Evolutionary conservation across 495 filamentous ascomycete species (phyloP).

Genomic region (Podospora bellae-mahoneyi): DNA sequence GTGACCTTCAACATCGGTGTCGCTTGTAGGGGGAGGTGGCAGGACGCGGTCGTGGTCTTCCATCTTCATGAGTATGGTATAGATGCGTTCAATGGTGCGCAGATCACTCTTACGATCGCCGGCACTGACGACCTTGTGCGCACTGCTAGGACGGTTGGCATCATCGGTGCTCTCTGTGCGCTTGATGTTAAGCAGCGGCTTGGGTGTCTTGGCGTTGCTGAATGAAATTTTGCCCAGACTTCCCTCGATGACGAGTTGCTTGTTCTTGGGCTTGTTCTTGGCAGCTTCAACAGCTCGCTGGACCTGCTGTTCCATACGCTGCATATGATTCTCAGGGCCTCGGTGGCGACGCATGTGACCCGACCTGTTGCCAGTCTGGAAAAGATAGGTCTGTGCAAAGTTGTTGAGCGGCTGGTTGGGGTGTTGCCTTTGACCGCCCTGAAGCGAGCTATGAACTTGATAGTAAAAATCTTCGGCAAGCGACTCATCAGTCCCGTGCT

Average conservation of each 20-base stretch:
- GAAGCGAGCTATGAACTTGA: constrained; percentile 91
- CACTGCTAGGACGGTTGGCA: constrained; percentile 44
- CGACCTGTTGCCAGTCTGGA: constrained; percentile 79
- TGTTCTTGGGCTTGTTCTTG: constrained; percentile 94
- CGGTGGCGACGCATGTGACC: constrained; percentile 66
- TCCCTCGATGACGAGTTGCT: constrained; percentile 97
- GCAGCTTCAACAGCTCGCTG: constrained; percentile 95
- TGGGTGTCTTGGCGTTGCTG: constrained; percentile 95
- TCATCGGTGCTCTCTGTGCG: constrained; percentile 68
- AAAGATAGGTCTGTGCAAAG: constrained; percentile 96
- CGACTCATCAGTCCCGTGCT: constrained; percentile 72
- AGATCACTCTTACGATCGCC: constrained; percentile 80
- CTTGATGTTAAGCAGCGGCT: constrained; percentile 92
- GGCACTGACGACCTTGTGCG: constrained; percentile 47
- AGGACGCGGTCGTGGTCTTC: constrained; percentile 93
- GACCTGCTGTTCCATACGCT: constrained; percentile 98
- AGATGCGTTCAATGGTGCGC: constrained; percentile 80
- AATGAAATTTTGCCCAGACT: constrained; percentile 98
- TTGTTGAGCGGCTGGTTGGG: constrained; percentile 89
- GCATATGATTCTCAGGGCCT: constrained; percentile 91
- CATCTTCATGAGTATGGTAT: constrained; percentile 81
- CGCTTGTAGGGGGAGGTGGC: constrained; percentile 62
- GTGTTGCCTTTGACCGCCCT: constrained; percentile 78
- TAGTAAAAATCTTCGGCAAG: constrained; percentile 96
- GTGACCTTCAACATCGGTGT: constrained; percentile 58